These are phyloP conservation scores for Emmonsiellopsis sp. DNA, from an alignment of 2,329 filamentous ascomycete species.

Conservation along the genomic window DNA sequence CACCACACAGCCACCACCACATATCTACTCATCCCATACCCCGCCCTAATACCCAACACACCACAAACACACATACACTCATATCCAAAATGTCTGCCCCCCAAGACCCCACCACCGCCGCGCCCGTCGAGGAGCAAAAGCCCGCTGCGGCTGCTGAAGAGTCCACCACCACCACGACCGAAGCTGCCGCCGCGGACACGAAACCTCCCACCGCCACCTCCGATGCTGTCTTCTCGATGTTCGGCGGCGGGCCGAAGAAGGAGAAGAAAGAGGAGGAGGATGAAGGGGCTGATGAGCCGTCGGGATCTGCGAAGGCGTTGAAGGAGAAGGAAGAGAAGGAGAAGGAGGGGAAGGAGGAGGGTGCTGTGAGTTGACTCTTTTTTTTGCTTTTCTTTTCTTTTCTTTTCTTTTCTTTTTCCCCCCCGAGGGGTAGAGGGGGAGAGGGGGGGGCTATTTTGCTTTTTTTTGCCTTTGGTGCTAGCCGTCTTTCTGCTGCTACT, in stretches of 20 bases:
- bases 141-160: slow-evolving; percentile 22
- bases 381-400: slow-evolving; percentile 5
- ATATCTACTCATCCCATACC: slow-evolving; percentile 1
- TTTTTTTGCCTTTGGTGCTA: neutral
- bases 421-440: too few species aligned
- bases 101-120: slow-evolving; percentile 32
- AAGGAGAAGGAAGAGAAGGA: slow-evolving; percentile 52
- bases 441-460: neutral
- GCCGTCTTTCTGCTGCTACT: neutral
- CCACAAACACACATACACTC: neutral
- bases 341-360: slow-evolving; percentile 43
- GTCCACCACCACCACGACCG: neutral
- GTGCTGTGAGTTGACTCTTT: slow-evolving; percentile 40
- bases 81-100: slow-evolving; percentile 33
- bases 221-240: slow-evolving; percentile 86
- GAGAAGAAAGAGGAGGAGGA: slow-evolving; percentile 74
- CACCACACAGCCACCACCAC: neutral
- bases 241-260: slow-evolving; percentile 94
- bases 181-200: neutral
- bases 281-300: slow-evolving; percentile 75
- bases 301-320: slow-evolving; percentile 77
- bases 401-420: neutral
- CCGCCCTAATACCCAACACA: neutral
- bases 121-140: slow-evolving; percentile 24
- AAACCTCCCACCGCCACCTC: slow-evolving; percentile 32